Conservation (phyloP, 116 monocot species). For the Trichopus zeylanicus region DNA sequence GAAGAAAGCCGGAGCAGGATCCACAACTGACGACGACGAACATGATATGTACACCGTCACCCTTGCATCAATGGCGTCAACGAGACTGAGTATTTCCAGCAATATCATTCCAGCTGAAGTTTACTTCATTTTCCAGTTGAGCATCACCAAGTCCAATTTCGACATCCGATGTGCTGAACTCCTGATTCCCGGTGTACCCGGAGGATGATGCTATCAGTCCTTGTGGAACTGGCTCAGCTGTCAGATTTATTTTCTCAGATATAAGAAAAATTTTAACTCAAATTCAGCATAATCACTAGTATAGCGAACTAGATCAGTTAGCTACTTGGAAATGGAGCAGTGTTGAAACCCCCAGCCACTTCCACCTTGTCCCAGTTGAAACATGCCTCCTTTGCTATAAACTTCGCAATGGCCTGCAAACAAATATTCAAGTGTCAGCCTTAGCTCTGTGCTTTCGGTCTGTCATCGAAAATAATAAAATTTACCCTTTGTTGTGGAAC, state of each 20-base stretch:
- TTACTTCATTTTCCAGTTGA: neutral
- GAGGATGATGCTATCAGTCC: neutral
- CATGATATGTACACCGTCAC: too few relatives aligned
- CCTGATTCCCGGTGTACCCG: neutral
- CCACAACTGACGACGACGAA: neutral
- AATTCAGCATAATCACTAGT: too few relatives aligned
- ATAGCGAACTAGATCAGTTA: neutral
- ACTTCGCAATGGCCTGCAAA: constrained; percentile 14
- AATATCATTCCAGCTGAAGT: neutral
- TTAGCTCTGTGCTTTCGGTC: neutral
- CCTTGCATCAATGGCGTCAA: too few relatives aligned
- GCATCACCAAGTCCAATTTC: constrained; percentile 1
- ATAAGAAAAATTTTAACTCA: too few relatives aligned
- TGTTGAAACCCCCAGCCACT: constrained; percentile 13
- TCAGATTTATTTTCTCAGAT: neutral
- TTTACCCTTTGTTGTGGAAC: constrained; percentile 6
- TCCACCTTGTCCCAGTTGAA: constrained; percentile 18
- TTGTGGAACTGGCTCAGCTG: neutral
- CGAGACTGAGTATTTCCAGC: too few relatives aligned
- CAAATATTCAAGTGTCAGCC: too few relatives aligned
- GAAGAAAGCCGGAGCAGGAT: neutral
- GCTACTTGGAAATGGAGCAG: constrained; percentile 10
- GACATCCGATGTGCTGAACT: neutral
- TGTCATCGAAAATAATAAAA: neutral
- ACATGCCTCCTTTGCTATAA: constrained; percentile 27